Percentiles rank a stretch among this genome's conserved stretches.
These are phyloP conservation scores for Botrytis squamosa DNA, from an alignment of 2,329 filamentous ascomycete genomes.

Conservation along the genomic window DNA sequence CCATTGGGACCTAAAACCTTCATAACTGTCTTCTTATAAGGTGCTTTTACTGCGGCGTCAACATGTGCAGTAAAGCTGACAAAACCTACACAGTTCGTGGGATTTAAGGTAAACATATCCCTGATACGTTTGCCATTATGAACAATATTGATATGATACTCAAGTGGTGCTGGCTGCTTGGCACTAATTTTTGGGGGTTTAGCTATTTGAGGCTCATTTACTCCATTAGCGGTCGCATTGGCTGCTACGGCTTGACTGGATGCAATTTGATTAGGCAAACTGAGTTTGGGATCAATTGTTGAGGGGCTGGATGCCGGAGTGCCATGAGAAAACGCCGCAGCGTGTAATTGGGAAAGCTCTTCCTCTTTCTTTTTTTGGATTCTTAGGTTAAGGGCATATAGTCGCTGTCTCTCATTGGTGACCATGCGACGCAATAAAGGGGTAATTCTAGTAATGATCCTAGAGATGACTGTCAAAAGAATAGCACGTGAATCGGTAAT, in stretches of 20 bases:
- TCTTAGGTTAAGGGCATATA: slow-evolving; percentile 34
- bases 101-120: slow-evolving; percentile 27
- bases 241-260: background rate
- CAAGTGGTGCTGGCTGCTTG: slow-evolving; percentile 14
- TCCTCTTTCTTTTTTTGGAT: slow-evolving; percentile 25
- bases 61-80: slow-evolving; percentile 33
- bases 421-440: slow-evolving; percentile 39
- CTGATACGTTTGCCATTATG: slow-evolving; percentile 28
- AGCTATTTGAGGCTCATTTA: background rate
- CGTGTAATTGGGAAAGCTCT: background rate
- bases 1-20: slow-evolving; percentile 32
- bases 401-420: slow-evolving; percentile 39
- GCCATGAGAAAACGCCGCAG: background rate
- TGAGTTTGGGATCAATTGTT: background rate
- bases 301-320: background rate
- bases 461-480: slow-evolving; percentile 26
- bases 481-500: background rate
- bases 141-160: slow-evolving; percentile 35
- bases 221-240: background rate
- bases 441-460: slow-evolving; percentile 34
- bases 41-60: slow-evolving; percentile 27
- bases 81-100: slow-evolving; percentile 31
- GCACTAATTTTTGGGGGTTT: background rate
- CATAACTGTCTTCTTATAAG: slow-evolving; percentile 26
- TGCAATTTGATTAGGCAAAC: background rate